phyloP scores from a whole-genome alignment of 2,329 filamentous ascomycete species.

The Cladosporium sp. region DNA sequence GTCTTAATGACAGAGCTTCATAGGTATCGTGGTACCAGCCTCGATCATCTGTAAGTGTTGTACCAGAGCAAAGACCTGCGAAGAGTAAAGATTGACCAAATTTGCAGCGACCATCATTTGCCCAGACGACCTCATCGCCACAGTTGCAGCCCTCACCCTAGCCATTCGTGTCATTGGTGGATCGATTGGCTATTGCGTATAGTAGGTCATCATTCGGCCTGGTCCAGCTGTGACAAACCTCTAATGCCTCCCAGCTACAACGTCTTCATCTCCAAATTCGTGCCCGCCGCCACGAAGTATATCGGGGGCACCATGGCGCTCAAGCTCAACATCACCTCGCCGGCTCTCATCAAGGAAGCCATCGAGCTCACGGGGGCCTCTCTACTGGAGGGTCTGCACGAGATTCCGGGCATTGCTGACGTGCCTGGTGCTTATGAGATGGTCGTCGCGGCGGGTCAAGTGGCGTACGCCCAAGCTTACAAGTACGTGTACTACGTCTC shows the following conservation, averaged over 20 bases:
- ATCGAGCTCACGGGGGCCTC: constrained; percentile 52
- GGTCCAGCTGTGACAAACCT: constrained; percentile 26
- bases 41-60: constrained; percentile 52
- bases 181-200: constrained; percentile 48
- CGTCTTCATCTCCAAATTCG: constrained; percentile 45
- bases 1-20: not conserved
- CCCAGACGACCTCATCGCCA: constrained; percentile 66
- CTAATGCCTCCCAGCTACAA: constrained; percentile 39
- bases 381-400: constrained; percentile 46
- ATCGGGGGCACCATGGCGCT: constrained; percentile 50
- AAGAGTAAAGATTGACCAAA: constrained; percentile 1
- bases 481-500: constrained; percentile 29
- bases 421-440: constrained; percentile 35
- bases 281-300: constrained; percentile 41
- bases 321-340: constrained; percentile 46
- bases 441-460: constrained; percentile 23
- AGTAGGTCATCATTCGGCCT: constrained; percentile 28
- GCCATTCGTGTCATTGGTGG: constrained; percentile 67
- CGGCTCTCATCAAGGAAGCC: constrained; percentile 44
- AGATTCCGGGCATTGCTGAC: constrained; percentile 50
- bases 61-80: too few relatives aligned
- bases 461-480: constrained; percentile 28
- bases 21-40: constrained; percentile 58
- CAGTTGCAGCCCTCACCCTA: constrained; percentile 63
- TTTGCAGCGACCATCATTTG: constrained; percentile 57